Evolutionary conservation across 129 eudicot genomes (phyloP).

Genomic region (Centella asiatica): DNA sequence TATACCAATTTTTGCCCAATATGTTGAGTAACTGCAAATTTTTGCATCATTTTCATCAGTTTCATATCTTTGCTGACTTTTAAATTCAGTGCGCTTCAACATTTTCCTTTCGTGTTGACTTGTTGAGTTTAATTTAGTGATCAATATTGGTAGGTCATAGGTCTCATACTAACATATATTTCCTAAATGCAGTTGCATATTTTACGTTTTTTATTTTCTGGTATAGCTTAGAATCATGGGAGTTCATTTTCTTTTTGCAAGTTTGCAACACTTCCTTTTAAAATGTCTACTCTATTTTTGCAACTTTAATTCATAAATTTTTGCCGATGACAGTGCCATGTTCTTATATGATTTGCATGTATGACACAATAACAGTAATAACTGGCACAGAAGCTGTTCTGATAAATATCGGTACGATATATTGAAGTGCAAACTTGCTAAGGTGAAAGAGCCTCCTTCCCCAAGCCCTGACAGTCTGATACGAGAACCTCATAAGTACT

Average conservation of each 20-base stretch:
- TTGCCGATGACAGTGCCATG: background rate
- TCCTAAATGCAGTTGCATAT: background rate
- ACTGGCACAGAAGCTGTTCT: slow-evolving; percentile 21
- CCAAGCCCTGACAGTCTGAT: slow-evolving; percentile 41
- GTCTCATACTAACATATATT: no score
- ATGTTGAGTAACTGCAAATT: no score
- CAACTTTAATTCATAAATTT: background rate
- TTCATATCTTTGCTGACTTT: no score
- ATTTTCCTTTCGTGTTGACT: background rate
- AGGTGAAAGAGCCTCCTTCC: slow-evolving; percentile 43
- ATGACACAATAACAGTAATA: slow-evolving; percentile 29
- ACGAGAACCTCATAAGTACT: slow-evolving; percentile 85
- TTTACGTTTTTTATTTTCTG: background rate
- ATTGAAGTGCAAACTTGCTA: slow-evolving; percentile 44
- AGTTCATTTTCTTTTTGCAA: background rate
- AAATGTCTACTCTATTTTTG: background rate
- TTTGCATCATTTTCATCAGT: no score
- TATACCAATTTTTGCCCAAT: no score
- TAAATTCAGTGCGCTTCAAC: background rate
- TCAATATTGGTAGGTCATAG: no score
- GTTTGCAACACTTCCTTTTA: background rate
- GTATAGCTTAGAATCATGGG: background rate
- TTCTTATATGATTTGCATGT: background rate
- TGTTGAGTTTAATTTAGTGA: no score
- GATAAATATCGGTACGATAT: slow-evolving; percentile 12